Evolutionary conservation across 2,329 filamentous ascomycete species (phyloP).

Genomic region (Exophiala sp.): DNA sequence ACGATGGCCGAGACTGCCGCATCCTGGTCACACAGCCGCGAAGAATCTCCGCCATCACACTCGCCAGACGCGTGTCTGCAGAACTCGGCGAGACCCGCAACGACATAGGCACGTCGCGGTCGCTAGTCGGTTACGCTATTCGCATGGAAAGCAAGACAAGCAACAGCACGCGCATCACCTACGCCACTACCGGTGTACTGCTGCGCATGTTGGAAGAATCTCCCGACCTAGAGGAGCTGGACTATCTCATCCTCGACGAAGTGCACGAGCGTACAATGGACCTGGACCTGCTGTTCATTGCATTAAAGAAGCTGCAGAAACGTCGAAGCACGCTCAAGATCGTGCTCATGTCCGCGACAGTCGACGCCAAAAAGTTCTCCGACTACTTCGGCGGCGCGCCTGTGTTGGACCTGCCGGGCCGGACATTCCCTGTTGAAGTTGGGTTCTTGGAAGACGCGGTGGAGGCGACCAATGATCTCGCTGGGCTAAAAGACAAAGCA

Average conservation of each 20-base stretch:
- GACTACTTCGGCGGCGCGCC: conserved; percentile 77
- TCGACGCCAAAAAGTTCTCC: conserved; percentile 88
- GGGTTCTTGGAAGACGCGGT: conserved; percentile 90
- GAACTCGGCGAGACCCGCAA: conserved; percentile 82
- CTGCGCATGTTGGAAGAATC: conserved; percentile 94
- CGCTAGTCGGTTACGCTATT: conserved; percentile 91
- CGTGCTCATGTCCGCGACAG: conserved; percentile 94
- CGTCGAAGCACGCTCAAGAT: conserved; percentile 82
- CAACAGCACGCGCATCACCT: conserved; percentile 78
- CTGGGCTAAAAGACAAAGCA: conserved; percentile 37
- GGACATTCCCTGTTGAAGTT: conserved; percentile 88
- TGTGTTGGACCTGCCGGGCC: conserved; percentile 82
- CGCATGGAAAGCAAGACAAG: conserved; percentile 84
- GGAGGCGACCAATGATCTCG: conserved; percentile 72
- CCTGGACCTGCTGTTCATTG: conserved; percentile 91
- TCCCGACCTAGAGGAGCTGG: conserved; percentile 81
- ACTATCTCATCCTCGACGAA: conserved; percentile 93
- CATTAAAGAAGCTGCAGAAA: conserved; percentile 76
- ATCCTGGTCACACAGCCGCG: conserved; percentile 94
- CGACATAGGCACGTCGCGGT: conserved; percentile 77
- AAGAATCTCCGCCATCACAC: conserved; percentile 90
- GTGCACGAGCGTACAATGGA: conserved; percentile 96
- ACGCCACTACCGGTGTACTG: conserved; percentile 83
- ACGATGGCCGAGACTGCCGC: conserved; percentile 76
- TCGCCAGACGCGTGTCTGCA: conserved; percentile 89